Percentiles rank a stretch among this genome's conserved stretches.
Evolutionary conservation across 1,139 yeast species (phyloP).

Genomic region (Magnusiomyces suaveolens): DNA sequence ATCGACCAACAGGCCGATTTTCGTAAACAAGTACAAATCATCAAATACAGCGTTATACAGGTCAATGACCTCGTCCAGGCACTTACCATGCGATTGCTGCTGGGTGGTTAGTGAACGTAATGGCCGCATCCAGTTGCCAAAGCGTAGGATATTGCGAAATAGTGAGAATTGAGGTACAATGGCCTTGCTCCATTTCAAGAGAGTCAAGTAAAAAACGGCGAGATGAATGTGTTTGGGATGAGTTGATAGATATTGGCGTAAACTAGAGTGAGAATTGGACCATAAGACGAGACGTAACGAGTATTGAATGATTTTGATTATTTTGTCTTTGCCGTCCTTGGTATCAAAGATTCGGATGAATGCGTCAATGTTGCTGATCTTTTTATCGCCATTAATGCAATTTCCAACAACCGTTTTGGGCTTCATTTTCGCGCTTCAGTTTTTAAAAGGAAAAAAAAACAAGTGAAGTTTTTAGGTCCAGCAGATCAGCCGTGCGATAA

Average conservation of each 20-base stretch:
- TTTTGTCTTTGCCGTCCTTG: conserved; percentile 28
- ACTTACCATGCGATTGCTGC: not conserved
- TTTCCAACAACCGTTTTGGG: too few relatives aligned
- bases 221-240: too few relatives aligned
- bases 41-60: conserved; percentile 27
- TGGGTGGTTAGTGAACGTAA: conserved; percentile 6
- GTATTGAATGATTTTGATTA: conserved; percentile 13
- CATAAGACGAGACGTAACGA: conserved; percentile 17
- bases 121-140: conserved; percentile 28
- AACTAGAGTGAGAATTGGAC: not conserved
- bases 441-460: too few relatives aligned
- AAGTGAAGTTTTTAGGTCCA: too few relatives aligned
- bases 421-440: not conserved
- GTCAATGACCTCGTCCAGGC: conserved; percentile 21
- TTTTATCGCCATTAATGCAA: too few relatives aligned
- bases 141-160: conserved; percentile 27
- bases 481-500: too few relatives aligned
- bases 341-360: conserved; percentile 20
- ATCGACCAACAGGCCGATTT: conserved; percentile 20
- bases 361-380: not conserved
- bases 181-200: conserved; percentile 3
- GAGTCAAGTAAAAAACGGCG: too few relatives aligned
- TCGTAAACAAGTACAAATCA: conserved; percentile 25
- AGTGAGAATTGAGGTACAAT: conserved; percentile 18
- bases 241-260: too few relatives aligned